Base-by-base conservation (phyloP, 768 basidiomycete genomes). In the Termitomyces sp. region DNA sequence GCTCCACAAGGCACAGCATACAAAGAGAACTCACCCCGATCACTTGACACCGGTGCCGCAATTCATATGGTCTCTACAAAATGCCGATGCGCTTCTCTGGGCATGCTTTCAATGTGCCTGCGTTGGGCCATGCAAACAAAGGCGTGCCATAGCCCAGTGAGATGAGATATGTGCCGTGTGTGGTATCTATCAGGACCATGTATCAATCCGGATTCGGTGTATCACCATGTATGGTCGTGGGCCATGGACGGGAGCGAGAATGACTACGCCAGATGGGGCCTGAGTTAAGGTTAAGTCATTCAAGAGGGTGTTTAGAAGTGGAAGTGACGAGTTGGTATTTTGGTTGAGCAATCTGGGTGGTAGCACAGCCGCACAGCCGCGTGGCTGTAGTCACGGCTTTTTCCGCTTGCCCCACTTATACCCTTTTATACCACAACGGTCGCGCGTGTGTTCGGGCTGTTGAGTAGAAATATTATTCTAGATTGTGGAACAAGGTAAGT, bases 31-130 rank as follows among this genome's bases (percentile, higher is more conserved):
- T 24, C 44, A 36, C 18, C 12, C 55, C 45, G 51, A 63, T 55
- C 58, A 45, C 50, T 35, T 51, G 50, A 51, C n/a, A 20, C 51
- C 55, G 35, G 54, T 49, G n/a, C 42, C 56, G 46, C 61, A 62
- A 58, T 60, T 57, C 32, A 54, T n/a, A 28, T 42, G 38, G 46
- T 13, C 28, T 55, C 45, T 8, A 59, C 45, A 11, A 55, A 13
- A 54, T 42, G 22, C 52, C 56, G 46, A 60, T 33, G 54, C 22
- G 6, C 33, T 51, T 51, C 3, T 2, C 13, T 20, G 5, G 11
- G 13, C 35, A 52, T 4, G 2, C n/a, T 33, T 35, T 50, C 9
- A 33, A 18, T n/a, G 33, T 4, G 2, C 1, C 33, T 35, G 44
- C 3, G n/a, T 11, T 7, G 20, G n/a, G 44, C 44, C n/a, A 3